Evolutionary conservation across 345 rosid species (phyloP).

Genomic region (Arabis hirsuta): DNA sequence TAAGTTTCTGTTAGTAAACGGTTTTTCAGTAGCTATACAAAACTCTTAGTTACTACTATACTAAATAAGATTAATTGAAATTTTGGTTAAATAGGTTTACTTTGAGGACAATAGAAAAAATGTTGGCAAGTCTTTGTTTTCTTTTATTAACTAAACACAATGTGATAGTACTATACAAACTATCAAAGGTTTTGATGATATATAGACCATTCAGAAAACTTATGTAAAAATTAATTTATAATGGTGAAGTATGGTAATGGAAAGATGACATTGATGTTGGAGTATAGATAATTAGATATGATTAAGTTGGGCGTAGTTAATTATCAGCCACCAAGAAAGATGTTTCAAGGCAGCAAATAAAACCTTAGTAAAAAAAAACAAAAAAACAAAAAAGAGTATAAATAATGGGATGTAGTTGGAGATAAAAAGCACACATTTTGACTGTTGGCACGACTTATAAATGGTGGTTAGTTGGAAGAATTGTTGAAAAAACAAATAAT

Average conservation of each 20-base stretch:
- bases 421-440: no score
- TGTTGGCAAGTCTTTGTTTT: not conserved
- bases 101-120: not conserved
- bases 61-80: no score
- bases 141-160: not conserved
- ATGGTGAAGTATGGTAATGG: conserved; percentile 37
- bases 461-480: no score
- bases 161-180: not conserved
- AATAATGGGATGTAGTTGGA: no score
- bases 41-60: no score
- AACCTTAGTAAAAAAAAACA: not conserved
- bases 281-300: conserved; percentile 38
- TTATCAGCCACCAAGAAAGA: conserved; percentile 45
- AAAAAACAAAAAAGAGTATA: no score
- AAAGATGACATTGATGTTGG: conserved; percentile 37
- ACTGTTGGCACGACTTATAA: no score
- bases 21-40: no score
- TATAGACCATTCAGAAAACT: not conserved
- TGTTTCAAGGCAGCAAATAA: conserved; percentile 16
- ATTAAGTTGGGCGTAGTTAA: conserved; percentile 40
- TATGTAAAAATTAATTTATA: not conserved
- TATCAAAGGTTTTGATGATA: conserved; percentile 2
- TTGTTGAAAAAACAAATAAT: no score
- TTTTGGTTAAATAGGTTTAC: not conserved
- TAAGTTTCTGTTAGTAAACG: no score